Base-by-base conservation (phyloP, 139 green algal genomes). In the Auxenochlorella protothecoides region DNA sequence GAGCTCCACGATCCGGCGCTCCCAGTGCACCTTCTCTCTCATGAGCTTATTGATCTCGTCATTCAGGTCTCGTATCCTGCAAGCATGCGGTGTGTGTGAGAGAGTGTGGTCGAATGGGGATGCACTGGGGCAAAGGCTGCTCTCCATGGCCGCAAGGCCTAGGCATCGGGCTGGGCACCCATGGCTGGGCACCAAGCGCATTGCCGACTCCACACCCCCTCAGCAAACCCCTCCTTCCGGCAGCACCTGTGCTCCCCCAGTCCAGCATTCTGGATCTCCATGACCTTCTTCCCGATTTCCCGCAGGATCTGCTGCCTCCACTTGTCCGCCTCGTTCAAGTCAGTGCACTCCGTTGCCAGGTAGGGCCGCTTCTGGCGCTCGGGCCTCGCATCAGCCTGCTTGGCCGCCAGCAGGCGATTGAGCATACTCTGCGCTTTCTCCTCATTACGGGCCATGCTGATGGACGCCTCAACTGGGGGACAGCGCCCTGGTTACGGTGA, bases 11-110 rank as follows among this genome's bases (percentile, higher is more conserved):
- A 99, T 98, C 6, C 91, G 86, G 51, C 79, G 80, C 81, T 99
- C 95, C 95, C 95, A 99, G 83, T 97, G 92, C 51, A 86, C 88
- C 75, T 99, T 99, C 67, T 98, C 95, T 3, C 93, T 81, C 3
- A 99, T 96, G 0, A 99, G 85, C 80, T 99, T 98, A 86, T 99
- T 99, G 82, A 99, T 99, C 67, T 98, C 95, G 69, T 99, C 95
- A 71, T 99, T 99, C 6, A 99, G 78, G 72, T 99, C 95, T 5
- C 95, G 89, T 9, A 99, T 85, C 44, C 91, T 96, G 81, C 69
- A 66, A 3, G n/a, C 3, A 9, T 5, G 15, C n/a, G 11, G 62
- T 2, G 56, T 9, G 57, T 62, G 57, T 9, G 16, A 68, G 27
- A 68, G 27, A 68, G 0, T 44, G 27, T 44, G 27, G 27, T 44